Evolutionary conservation across 768 basidiomycete genomes (phyloP), one percentile per base, ranked within the genome.

Genomic region (Hypholoma sublateritium): DNA sequence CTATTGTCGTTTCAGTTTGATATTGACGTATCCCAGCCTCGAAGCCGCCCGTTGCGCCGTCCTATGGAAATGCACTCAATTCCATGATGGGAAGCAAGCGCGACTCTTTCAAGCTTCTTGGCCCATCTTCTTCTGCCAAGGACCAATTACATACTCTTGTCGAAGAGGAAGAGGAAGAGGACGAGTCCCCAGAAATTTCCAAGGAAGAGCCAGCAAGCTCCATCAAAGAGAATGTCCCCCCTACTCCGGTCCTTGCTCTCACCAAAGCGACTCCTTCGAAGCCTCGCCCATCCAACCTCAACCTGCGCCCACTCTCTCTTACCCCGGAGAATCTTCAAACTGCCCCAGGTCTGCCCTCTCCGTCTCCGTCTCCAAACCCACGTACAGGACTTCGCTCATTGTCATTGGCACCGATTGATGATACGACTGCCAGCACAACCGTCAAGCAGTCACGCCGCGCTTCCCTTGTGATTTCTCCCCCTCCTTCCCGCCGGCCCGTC

Each of bases 121-220:
- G 78, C 14, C 62, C 81, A 16, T 78, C 87, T 2, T 81, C 83
- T 0, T 81, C 82, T 11, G 79, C 85, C 50, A 92, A 91, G 68
- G 91, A 93, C 68, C 83, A 87, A 62, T 79, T 93, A 11, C 82
- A 84, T 57, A 93, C 91, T 16, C 77, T 93, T 25, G 74, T 94
- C 32, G 92, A 93, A 65, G 93, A 92, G 65, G 90, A 94, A 55
- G 92, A 93, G 51, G 91, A 95, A 49, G 93, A 93, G 41, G 92
- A 93, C 22, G 88, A 89, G 3, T 54, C 52, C 19, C 34, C 39
- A 19, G 43, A 59, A 28, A 24, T 63, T 21, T 37, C 53, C 24
- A 42, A 59, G 43, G 58, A 69, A 47, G 66, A 68, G 6, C 66
- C 72, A 21, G 65, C 68, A 14, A 65, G 70, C 49, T 65, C 71